Base-by-base conservation (phyloP, 495 filamentous ascomycete species). In the Trichoderma asperelloides region DNA sequence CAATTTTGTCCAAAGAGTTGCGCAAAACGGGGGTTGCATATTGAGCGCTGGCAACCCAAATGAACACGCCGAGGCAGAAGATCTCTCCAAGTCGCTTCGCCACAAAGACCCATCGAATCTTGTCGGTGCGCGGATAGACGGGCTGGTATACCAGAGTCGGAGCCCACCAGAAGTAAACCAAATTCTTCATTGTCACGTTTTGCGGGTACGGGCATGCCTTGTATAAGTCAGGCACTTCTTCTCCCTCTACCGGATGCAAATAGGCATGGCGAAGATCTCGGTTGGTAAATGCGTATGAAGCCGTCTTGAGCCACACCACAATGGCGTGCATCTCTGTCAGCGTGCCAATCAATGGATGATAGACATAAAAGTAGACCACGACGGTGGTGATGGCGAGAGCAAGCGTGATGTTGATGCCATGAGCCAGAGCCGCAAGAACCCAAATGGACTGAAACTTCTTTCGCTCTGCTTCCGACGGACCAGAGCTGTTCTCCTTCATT, bases 111-210 rank as follows among this genome's bases (percentile, higher is more conserved):
- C 91, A 96, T 49, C 94, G 85, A 70, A 96, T 91, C 39, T 82
- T 81, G 1, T 81, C 74, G 18, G 88, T 89, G 51, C 92, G 89
- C 13, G 95, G 95, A 73, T 98, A 98, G 13, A 96, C 91, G 1
- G 95, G 94, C 77, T 98, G 95, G 77, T 98, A 98, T 64, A 98
- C 90, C 25, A 98, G 82, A 0, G 95, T 98, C 1, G 95, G 95
- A 0, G 95, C 95, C 85, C 93, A 92, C 92, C 95, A 97, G 71
- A 98, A 98, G 78, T 98, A 98, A 49, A 80, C 82, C 7, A 98
- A 79, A 74, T 98, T 98, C 6, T 81, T 73, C 67, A 96, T 80
- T 7, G 91, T 96, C 74, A 98, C 89, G 77, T 98, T 98, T 45
- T 82, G 74, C 0, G 95, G 95, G 71, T 98, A 98, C 0, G 93